phyloP scores from a whole-genome alignment of 257 asterid genomes.

The Leonotis leonurus region DNA sequence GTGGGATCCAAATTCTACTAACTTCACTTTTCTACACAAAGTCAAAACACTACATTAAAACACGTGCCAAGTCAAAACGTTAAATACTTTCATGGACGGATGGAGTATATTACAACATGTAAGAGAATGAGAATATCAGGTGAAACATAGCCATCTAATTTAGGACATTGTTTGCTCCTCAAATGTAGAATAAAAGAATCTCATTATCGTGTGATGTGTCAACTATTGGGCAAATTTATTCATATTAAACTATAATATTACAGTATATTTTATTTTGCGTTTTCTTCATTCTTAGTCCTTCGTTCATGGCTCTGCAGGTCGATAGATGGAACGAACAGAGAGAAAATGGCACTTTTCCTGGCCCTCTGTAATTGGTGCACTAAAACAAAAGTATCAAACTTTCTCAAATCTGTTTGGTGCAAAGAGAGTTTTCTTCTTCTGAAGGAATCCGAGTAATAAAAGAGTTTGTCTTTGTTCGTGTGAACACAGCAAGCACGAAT shows the following conservation, averaged over 20 bases:
- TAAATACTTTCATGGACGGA: too few relatives aligned
- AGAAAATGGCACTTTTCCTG: constrained; percentile 95
- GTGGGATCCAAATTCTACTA: too few relatives aligned
- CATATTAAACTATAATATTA: background rate
- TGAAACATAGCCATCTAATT: background rate
- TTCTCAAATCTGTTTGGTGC: constrained; percentile 17
- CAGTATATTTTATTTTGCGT: background rate
- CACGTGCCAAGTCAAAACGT: too few relatives aligned
- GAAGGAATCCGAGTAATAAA: constrained; percentile 17
- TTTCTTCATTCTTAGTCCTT: background rate
- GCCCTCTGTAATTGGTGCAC: constrained; percentile 57
- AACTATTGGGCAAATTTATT: background rate
- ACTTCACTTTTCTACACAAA: too few relatives aligned
- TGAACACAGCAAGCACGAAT: constrained; percentile 22
- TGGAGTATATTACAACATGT: background rate
- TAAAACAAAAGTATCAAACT: constrained; percentile 7
- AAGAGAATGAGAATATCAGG: background rate
- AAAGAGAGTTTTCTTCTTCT: constrained; percentile 23
- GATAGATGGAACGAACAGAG: constrained; percentile 97
- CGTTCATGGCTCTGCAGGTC: constrained; percentile 47
- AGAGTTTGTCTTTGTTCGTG: constrained; percentile 22
- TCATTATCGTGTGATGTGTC: background rate
- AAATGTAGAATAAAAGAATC: background rate
- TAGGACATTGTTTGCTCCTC: background rate
- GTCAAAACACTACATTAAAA: too few relatives aligned